Conservation (phyloP, 1,284 basidiomycete species). For the Moesziomyces sp. region DNA sequence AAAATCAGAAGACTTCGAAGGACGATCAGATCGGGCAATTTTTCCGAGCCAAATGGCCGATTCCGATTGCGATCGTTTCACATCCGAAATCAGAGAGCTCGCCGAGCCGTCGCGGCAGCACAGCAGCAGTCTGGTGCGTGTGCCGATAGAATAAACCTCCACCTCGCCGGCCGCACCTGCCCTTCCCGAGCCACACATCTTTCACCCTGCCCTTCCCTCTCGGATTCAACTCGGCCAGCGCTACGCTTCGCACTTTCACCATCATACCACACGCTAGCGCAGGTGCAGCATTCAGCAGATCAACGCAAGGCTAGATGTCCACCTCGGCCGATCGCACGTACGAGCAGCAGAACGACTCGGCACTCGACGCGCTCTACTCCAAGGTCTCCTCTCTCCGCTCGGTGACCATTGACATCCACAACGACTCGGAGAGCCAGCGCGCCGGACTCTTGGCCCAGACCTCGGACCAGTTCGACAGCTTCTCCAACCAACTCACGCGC, state of each 20-base stretch:
- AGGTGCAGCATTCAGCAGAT: not conserved
- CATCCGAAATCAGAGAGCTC: too few species aligned
- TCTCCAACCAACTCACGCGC: conserved; percentile 30
- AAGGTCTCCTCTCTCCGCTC: conserved; percentile 59
- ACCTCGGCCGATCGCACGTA: conserved; percentile 55
- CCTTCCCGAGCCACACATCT: too few species aligned
- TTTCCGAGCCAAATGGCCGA: not conserved
- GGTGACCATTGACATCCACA: conserved; percentile 62
- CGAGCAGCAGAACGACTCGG: conserved; percentile 65
- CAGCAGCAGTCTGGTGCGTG: too few species aligned
- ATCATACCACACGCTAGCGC: not conserved
- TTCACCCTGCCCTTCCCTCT: too few species aligned
- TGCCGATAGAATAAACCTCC: not conserved
- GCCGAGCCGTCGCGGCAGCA: too few species aligned
- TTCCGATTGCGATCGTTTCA: not conserved
- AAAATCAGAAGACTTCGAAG: conserved; percentile 7
- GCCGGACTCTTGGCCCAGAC: conserved; percentile 29
- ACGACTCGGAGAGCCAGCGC: conserved; percentile 59
- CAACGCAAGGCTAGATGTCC: conserved; percentile 38
- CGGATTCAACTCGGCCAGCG: not conserved
- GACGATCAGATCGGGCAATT: not conserved
- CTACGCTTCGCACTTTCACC: not conserved
- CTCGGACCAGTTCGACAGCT: conserved; percentile 54
- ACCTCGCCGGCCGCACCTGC: not conserved
- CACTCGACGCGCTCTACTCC: conserved; percentile 58